Percentiles rank a stretch among this genome's conserved stretches.
phyloP scores from a whole-genome alignment of 306 rosid genomes.

The Vachellia pachyceras region DNA sequence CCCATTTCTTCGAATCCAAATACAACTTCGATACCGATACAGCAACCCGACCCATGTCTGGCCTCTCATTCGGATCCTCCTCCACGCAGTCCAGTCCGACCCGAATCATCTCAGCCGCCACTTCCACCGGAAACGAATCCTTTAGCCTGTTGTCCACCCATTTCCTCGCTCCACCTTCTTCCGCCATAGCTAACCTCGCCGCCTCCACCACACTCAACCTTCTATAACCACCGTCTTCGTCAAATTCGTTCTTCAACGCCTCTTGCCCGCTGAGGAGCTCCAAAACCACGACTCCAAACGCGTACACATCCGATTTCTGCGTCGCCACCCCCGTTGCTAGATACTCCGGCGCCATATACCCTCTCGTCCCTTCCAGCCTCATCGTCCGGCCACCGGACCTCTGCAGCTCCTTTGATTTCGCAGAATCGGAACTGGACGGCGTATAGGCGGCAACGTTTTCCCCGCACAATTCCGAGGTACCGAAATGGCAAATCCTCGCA shows the following conservation, averaged over 20 bases:
- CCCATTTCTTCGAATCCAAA: conserved; percentile 79
- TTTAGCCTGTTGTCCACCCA: conserved; percentile 82
- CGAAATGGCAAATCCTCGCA: conserved; percentile 87
- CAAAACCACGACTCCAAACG: conserved; percentile 85
- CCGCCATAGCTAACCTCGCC: conserved; percentile 61
- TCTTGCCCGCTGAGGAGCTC: conserved; percentile 86
- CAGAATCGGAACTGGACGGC: background rate
- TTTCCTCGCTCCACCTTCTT: conserved; percentile 55
- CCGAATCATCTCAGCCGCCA: conserved; percentile 71
- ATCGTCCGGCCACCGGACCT: conserved; percentile 49
- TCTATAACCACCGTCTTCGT: conserved; percentile 50
- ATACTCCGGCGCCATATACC: conserved; percentile 93
- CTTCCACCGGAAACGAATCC: conserved; percentile 87
- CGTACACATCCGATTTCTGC: conserved; percentile 82
- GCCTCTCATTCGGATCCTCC: conserved; percentile 69
- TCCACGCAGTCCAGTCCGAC: conserved; percentile 69
- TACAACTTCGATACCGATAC: conserved; percentile 64
- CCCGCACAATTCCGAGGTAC: conserved; percentile 81
- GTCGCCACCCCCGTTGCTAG: conserved; percentile 63
- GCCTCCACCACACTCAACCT: conserved; percentile 77
- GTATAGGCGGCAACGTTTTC: conserved; percentile 24
- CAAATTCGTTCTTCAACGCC: conserved; percentile 59
- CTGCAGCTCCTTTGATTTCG: conserved; percentile 2
- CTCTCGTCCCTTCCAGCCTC: conserved; percentile 84
- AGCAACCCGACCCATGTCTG: conserved; percentile 78